Percentiles rank a stretch among this genome's conserved stretches.
These are phyloP conservation scores for Ramalina peruviana DNA, from an alignment of 495 filamentous ascomycete species.

Conservation along the genomic window DNA sequence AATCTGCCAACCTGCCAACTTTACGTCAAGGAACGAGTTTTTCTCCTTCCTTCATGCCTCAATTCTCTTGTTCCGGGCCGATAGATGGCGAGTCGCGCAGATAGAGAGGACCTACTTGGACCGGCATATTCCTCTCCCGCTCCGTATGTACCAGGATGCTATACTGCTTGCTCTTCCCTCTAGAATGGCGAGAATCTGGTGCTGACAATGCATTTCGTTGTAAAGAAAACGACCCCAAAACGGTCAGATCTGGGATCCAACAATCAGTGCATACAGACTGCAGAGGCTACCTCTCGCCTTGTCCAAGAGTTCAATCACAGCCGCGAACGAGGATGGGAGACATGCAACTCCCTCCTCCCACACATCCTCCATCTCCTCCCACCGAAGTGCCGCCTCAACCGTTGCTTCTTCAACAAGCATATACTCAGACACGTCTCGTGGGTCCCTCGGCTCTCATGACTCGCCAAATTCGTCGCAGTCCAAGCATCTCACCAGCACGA, in stretches of 20 bases:
- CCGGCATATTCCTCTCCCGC: no score
- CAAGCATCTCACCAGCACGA: neutral
- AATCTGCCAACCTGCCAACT: no score
- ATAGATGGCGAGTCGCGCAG: no score
- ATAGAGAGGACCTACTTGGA: no score
- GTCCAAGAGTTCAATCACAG: constrained; percentile 6
- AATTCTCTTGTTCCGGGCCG: no score
- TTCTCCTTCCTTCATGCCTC: no score
- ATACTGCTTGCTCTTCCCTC: no score
- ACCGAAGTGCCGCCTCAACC: neutral
- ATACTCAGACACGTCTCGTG: neutral
- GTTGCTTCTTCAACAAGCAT: constrained; percentile 4
- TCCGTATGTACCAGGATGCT: no score
- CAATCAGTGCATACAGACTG: constrained; percentile 2
- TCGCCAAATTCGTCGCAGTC: neutral
- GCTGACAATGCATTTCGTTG: no score
- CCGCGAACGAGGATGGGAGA: constrained; percentile 1
- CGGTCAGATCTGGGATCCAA: constrained; percentile 8
- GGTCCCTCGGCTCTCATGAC: neutral
- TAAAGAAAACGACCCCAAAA: neutral
- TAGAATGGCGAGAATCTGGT: no score
- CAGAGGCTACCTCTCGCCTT: constrained; percentile 9
- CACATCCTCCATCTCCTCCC: neutral
- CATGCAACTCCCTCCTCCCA: neutral
- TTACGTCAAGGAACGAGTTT: no score